A percentile compares a stretch with the other conserved stretches of the same genome.
Conservation (phyloP, 495 filamentous ascomycete genomes). For the Symbiotaphrina buchneri region DNA sequence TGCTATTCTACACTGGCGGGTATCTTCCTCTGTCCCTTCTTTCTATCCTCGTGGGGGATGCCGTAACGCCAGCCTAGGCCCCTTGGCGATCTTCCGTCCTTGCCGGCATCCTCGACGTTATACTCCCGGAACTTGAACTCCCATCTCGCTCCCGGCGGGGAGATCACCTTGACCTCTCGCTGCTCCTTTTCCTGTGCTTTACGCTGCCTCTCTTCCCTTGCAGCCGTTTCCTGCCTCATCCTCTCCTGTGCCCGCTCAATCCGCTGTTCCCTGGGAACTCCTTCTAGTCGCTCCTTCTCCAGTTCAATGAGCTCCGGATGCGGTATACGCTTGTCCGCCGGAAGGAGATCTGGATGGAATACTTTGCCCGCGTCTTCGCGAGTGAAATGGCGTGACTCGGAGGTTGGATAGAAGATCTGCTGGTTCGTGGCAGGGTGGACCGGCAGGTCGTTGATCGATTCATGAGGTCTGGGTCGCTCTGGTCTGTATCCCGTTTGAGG, state of each 20-base stretch:
- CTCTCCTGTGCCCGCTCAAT: constrained; percentile 17
- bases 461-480: constrained; percentile 20
- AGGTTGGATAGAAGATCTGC: constrained; percentile 76
- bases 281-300: constrained; percentile 24
- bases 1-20: constrained; percentile 35
- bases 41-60: constrained; percentile 42
- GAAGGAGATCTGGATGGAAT: constrained; percentile 50
- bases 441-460: constrained; percentile 6
- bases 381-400: constrained; percentile 78
- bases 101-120: constrained; percentile 32
- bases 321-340: constrained; percentile 69
- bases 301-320: constrained; percentile 61
- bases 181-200: constrained; percentile 12
- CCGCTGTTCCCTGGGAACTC: constrained; percentile 14
- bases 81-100: constrained; percentile 16
- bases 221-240: constrained; percentile 17
- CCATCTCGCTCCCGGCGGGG: constrained; percentile 31
- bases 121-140: constrained; percentile 63
- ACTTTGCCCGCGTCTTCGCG: constrained; percentile 73
- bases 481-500: constrained; percentile 22
- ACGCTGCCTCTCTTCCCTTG: constrained; percentile 11
- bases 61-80: constrained; percentile 42
- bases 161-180: constrained; percentile 16
- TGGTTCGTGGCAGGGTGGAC: constrained; percentile 10
- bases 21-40: constrained; percentile 53